phyloP scores from a whole-genome alignment of 495 filamentous ascomycete species.

The Aspergillus steynii region DNA sequence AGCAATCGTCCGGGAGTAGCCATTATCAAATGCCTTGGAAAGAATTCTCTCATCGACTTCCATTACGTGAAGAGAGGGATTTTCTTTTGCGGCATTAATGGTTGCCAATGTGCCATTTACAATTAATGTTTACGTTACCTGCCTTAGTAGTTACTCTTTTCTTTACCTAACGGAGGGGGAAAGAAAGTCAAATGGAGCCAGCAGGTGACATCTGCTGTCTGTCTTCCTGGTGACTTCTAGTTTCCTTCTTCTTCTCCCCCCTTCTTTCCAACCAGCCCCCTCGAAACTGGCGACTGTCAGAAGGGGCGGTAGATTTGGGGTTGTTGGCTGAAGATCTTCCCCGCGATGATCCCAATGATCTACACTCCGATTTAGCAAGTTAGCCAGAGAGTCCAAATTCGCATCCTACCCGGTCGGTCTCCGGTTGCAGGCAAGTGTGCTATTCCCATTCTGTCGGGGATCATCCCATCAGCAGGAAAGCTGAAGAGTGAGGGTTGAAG shows the following conservation, averaged over 20 bases:
- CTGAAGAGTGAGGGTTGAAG: neutral
- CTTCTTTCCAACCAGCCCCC: neutral
- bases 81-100: neutral
- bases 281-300: neutral
- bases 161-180: no score
- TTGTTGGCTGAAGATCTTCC: constrained; percentile 16
- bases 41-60: neutral
- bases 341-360: constrained; percentile 16
- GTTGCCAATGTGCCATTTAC: neutral
- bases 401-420: neutral
- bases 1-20: no score
- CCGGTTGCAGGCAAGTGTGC: neutral
- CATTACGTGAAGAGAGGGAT: neutral
- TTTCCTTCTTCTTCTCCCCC: neutral
- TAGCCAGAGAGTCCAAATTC: neutral
- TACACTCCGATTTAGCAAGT: constrained; percentile 11
- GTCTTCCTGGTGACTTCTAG: no score
- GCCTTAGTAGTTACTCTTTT: no score
- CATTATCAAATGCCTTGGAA: neutral
- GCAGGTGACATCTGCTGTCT: no score
- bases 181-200: no score
- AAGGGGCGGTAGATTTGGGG: neutral
- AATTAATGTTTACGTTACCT: no score
- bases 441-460: neutral
- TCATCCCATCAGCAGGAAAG: neutral